phyloP scores from a whole-genome alignment of 116 monocot genomes.

The Trichopus zeylanicus region DNA sequence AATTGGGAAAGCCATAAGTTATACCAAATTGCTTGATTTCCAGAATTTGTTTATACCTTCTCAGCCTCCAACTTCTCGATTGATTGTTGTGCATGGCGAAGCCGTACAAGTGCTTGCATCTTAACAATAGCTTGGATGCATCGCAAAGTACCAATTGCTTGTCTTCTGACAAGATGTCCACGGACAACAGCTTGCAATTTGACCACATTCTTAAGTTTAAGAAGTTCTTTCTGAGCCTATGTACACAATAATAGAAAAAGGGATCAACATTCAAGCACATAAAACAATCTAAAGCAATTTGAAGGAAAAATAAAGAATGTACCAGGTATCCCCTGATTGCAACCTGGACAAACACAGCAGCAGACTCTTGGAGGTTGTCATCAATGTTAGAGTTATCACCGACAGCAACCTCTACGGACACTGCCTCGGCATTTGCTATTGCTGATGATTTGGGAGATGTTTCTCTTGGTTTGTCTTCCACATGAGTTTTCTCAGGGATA shows the following conservation, averaged over 20 bases:
- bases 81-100: conserved; percentile 19
- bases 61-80: neutral
- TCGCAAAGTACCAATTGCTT: conserved; percentile 69
- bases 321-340: conserved; percentile 64
- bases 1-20: too few relatives aligned
- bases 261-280: neutral
- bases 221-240: conserved; percentile 25
- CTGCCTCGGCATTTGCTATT: conserved; percentile 19
- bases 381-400: conserved; percentile 7
- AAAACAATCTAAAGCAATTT: neutral
- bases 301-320: conserved; percentile 10
- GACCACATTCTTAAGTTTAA: conserved; percentile 33
- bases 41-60: neutral
- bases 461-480: conserved; percentile 16
- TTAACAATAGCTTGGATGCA: conserved; percentile 71
- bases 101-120: conserved; percentile 65
- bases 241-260: neutral
- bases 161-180: conserved; percentile 60
- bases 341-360: conserved; percentile 51
- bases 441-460: neutral
- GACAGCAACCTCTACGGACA: neutral
- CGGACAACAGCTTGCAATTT: conserved; percentile 70
- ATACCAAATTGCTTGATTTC: neutral
- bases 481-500: conserved; percentile 25
- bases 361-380: conserved; percentile 21